Conservation (phyloP, 2,329 filamentous ascomycete species). For the Ophiobolus disseminans region DNA sequence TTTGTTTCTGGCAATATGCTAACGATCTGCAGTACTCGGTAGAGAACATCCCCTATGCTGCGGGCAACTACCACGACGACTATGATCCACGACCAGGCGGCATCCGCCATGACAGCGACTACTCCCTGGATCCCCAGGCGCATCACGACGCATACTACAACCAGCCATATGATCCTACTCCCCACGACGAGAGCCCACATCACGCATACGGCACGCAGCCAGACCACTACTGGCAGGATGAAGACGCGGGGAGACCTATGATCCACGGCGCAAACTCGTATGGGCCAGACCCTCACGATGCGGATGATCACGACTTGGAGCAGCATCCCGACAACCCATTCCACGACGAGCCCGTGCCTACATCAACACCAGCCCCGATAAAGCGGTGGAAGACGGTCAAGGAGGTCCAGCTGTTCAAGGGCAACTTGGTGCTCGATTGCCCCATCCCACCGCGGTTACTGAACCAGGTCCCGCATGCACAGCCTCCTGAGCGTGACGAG, state of each 20-base stretch:
- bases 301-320: slow-evolving; percentile 55
- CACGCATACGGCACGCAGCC: slow-evolving; percentile 56
- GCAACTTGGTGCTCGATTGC: slow-evolving; percentile 95
- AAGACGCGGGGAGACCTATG: slow-evolving; percentile 78
- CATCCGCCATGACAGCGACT: slow-evolving; percentile 64
- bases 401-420: slow-evolving; percentile 95
- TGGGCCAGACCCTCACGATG: slow-evolving; percentile 64
- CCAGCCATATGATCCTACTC: slow-evolving; percentile 77
- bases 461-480: slow-evolving; percentile 84
- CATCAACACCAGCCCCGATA: slow-evolving; percentile 67
- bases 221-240: slow-evolving; percentile 68
- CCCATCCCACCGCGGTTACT: slow-evolving; percentile 89
- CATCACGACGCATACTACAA: slow-evolving; percentile 90
- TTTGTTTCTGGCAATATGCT: slow-evolving; percentile 10
- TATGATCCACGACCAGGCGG: slow-evolving; percentile 58
- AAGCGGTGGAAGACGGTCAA: slow-evolving; percentile 98
- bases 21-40: slow-evolving; percentile 67
- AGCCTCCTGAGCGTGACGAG: slow-evolving; percentile 80
- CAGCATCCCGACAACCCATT: slow-evolving; percentile 46
- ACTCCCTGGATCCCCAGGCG: slow-evolving; percentile 79
- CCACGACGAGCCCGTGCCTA: slow-evolving; percentile 53
- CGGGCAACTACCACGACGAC: slow-evolving; percentile 65
- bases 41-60: slow-evolving; percentile 71
- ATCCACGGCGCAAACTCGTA: slow-evolving; percentile 68
- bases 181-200: slow-evolving; percentile 65